phyloP scores from a whole-genome alignment of 176 grass and related monocot species.

The Saccharum officinarum region DNA sequence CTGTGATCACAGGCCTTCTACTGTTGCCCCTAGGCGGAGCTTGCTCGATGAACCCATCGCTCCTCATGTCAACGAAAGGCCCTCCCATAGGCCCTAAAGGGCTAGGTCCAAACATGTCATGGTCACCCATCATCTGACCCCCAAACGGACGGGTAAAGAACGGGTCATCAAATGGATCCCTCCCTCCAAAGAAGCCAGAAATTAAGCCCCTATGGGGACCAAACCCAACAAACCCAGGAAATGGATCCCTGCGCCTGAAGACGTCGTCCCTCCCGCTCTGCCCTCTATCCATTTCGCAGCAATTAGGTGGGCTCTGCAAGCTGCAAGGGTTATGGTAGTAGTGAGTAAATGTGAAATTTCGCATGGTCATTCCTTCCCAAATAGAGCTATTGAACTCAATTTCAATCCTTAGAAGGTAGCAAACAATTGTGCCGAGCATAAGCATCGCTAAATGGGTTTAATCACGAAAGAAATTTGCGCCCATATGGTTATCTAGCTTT shows the following conservation, averaged over 20 bases:
- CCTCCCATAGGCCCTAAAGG: conserved; percentile 39
- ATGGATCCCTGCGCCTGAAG: conserved; percentile 61
- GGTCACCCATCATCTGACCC: conserved; percentile 61
- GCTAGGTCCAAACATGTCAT: conserved; percentile 40
- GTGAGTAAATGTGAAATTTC: neutral
- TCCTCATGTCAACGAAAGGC: conserved; percentile 36
- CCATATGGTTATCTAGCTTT: neutral
- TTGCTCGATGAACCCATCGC: conserved; percentile 45
- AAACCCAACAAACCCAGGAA: conserved; percentile 65
- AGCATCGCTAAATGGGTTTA: neutral
- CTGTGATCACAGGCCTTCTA: conserved; percentile 59
- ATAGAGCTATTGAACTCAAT: neutral
- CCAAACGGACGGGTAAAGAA: conserved; percentile 90
- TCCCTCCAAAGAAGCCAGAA: conserved; percentile 68
- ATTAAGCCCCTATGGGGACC: conserved; percentile 49
- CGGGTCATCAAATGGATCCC: conserved; percentile 84
- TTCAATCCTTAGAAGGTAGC: neutral
- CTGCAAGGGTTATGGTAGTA: neutral
- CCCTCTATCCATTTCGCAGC: conserved; percentile 62
- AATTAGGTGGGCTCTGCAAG: neutral
- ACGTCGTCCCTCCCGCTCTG: conserved; percentile 51
- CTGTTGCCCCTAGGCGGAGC: conserved; percentile 27
- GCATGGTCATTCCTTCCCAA: neutral
- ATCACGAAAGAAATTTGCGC: neutral
- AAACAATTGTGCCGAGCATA: neutral